Percentiles rank a stretch among this genome's conserved stretches.
Conservation (phyloP, 2,329 filamentous ascomycete species). For the Blumeria hordei region DNA sequence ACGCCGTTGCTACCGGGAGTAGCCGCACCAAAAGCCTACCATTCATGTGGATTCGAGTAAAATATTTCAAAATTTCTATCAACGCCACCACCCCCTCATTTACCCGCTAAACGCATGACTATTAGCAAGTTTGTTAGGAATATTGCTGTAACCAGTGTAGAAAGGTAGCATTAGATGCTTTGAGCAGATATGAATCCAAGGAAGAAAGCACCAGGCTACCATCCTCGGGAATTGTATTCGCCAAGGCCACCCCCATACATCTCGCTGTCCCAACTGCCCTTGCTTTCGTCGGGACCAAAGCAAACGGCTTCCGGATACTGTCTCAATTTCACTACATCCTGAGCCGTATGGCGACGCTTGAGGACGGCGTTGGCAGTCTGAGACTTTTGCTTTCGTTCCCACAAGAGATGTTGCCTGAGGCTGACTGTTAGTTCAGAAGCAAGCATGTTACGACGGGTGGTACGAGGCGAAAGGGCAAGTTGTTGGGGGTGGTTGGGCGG, state of each 20-base stretch:
- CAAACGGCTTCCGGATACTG: conserved; percentile 47
- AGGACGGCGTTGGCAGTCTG: conserved; percentile 70
- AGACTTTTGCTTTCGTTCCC: conserved; percentile 88
- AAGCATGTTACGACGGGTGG: conserved; percentile 85
- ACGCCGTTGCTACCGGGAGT: too few relatives aligned
- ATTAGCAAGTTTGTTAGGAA: too few relatives aligned
- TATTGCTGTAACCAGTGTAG: too few relatives aligned
- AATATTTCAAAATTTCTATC: too few relatives aligned
- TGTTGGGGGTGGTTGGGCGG: conserved; percentile 33
- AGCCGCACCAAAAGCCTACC: too few relatives aligned
- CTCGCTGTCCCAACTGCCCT: conserved; percentile 42
- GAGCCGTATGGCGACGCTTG: conserved; percentile 73
- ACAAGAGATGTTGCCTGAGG: conserved; percentile 70
- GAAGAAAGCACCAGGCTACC: conserved; percentile 25
- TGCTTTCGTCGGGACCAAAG: conserved; percentile 36
- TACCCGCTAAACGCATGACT: too few relatives aligned
- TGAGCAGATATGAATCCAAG: too few relatives aligned
- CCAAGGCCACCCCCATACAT: conserved; percentile 61
- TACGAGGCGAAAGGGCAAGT: conserved; percentile 66
- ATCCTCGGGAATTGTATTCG: conserved; percentile 69
- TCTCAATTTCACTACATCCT: conserved; percentile 72
- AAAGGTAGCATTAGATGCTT: too few relatives aligned
- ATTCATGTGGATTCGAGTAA: too few relatives aligned
- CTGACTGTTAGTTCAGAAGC: conserved; percentile 85
- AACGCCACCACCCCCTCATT: too few relatives aligned